Conservation (phyloP, 352 stramenopile species). For the Phytophthora foliorum region DNA sequence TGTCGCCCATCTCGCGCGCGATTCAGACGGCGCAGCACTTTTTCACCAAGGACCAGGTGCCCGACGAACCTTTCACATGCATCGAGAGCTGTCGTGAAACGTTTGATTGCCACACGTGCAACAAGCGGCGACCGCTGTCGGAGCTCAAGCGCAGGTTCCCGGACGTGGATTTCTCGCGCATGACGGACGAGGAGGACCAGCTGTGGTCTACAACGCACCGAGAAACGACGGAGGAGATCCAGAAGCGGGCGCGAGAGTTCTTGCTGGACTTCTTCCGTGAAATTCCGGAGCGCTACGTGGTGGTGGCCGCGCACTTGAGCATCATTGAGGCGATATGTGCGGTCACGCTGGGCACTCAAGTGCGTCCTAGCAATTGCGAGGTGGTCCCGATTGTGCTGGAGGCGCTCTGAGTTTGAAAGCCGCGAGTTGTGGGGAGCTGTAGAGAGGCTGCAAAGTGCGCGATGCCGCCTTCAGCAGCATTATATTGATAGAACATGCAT, state of each 20-base stretch:
- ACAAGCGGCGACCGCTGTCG: slow-evolving; percentile 62
- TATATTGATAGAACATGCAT: not conserved
- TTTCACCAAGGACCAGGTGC: slow-evolving; percentile 51
- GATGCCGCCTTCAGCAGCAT: not conserved
- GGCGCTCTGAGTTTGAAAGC: slow-evolving; percentile 9
- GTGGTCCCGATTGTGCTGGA: slow-evolving; percentile 63
- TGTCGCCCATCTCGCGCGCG: slow-evolving; percentile 60
- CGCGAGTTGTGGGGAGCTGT: not conserved
- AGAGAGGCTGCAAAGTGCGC: not conserved
- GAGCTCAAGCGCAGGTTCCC: slow-evolving; percentile 65
- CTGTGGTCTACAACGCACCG: slow-evolving; percentile 68
- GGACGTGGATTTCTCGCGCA: slow-evolving; percentile 67
- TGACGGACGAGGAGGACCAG: slow-evolving; percentile 66
- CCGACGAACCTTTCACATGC: slow-evolving; percentile 52
- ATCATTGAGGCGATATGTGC: slow-evolving; percentile 80
- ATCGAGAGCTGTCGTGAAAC: slow-evolving; percentile 81
- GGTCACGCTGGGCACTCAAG: slow-evolving; percentile 34
- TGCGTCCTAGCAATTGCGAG: slow-evolving; percentile 59
- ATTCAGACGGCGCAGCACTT: slow-evolving; percentile 82
- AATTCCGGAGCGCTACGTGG: slow-evolving; percentile 67
- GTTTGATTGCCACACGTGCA: slow-evolving; percentile 76
- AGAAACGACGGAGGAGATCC: slow-evolving; percentile 74
- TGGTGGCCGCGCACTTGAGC: slow-evolving; percentile 72
- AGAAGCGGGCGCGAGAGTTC: slow-evolving; percentile 57
- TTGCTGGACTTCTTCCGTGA: slow-evolving; percentile 61